Evolutionary conservation across 1,284 basidiomycete genomes (phyloP).

Genomic region (Sporisorium iseilematis-ciliati): DNA sequence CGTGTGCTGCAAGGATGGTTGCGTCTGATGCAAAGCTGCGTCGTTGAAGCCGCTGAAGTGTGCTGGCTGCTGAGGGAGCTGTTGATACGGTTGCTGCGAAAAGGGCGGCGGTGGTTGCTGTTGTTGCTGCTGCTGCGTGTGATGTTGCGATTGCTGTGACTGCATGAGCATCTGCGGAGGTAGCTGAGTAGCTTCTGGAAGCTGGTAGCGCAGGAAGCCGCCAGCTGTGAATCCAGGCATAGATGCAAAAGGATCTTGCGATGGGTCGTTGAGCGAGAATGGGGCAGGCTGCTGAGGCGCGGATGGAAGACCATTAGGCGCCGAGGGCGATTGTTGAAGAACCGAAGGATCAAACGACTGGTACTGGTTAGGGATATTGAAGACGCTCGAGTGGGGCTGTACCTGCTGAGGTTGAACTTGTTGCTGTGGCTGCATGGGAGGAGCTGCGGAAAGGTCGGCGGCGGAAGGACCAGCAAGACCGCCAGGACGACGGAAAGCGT

Average conservation of each 20-base stretch:
- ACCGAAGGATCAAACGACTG: conserved; percentile 34
- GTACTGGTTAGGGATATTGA: conserved; percentile 31
- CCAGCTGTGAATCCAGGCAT: conserved; percentile 24
- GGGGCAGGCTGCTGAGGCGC: conserved; percentile 12
- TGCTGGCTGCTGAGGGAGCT: neutral
- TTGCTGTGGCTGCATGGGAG: conserved; percentile 12
- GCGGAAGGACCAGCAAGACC: conserved; percentile 39
- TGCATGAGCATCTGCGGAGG: conserved; percentile 24
- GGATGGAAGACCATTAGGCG: conserved; percentile 7
- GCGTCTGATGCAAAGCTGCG: neutral
- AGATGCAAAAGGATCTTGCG: conserved; percentile 25
- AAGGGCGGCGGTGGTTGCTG: neutral
- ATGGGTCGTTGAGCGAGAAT: conserved; percentile 15
- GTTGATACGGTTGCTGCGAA: conserved; percentile 5
- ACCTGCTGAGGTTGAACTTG: conserved; percentile 11
- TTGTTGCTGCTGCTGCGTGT: conserved; percentile 8
- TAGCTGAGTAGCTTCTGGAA: conserved; percentile 7
- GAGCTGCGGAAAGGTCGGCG: conserved; percentile 12
- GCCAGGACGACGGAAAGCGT: conserved; percentile 54
- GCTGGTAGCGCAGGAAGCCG: conserved; percentile 31
- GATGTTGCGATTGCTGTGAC: conserved; percentile 11
- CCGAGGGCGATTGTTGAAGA: conserved; percentile 22
- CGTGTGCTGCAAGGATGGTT: conserved; percentile 2
- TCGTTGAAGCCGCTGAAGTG: conserved; percentile 1
- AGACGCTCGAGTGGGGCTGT: conserved; percentile 32